These are phyloP conservation scores for Colletotrichum sp. DNA, from an alignment of 2,329 filamentous ascomycete species.

Conservation along the genomic window DNA sequence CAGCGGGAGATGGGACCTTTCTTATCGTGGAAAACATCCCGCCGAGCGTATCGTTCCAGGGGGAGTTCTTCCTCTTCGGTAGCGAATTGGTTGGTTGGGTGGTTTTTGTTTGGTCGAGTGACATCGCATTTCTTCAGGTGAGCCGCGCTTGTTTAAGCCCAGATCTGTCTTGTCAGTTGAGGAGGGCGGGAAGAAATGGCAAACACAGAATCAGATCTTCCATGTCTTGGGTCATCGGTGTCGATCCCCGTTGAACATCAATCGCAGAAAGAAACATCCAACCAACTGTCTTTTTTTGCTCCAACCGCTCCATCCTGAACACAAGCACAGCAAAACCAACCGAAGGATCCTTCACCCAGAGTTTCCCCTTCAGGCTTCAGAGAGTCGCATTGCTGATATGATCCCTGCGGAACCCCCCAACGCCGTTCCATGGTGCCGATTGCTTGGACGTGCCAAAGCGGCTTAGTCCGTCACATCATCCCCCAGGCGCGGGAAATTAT, in stretches of 20 bases:
- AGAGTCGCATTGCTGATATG: background rate
- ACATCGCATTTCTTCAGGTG: background rate
- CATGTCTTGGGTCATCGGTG: background rate
- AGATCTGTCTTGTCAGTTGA: background rate
- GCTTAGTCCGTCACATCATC: slow-evolving; percentile 18
- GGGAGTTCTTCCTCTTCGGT: background rate
- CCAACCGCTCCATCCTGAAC: background rate
- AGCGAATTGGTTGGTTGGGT: background rate
- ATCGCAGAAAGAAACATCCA: background rate
- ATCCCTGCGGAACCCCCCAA: background rate
- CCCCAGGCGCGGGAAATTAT: slow-evolving; percentile 17
- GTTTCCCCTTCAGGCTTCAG: background rate
- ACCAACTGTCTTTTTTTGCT: background rate
- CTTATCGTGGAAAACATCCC: background rate
- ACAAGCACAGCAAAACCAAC: background rate
- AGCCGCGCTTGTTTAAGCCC: background rate
- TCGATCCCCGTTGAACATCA: background rate
- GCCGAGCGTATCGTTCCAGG: background rate
- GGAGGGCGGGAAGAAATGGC: background rate
- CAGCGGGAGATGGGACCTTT: background rate
- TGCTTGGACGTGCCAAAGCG: slow-evolving; percentile 21
- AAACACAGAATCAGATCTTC: background rate
- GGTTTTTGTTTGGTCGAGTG: background rate
- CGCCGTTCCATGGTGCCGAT: slow-evolving; percentile 9
- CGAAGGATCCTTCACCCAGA: background rate